Conservation (phyloP, 176 grass and related monocot genomes). For the Cenchrus purpureus region DNA sequence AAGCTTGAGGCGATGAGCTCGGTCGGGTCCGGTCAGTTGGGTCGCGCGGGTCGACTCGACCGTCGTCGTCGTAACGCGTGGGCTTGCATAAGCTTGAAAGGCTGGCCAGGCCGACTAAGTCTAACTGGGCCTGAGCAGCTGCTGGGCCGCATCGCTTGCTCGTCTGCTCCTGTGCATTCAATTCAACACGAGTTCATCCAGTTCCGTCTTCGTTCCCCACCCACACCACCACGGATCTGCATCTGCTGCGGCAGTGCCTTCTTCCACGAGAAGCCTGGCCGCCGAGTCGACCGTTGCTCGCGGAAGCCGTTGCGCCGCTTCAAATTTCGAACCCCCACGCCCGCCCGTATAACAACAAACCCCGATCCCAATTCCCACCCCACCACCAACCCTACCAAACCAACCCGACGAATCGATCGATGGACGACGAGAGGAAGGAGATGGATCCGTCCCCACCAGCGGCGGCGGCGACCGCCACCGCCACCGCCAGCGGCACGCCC, state of each 20-base stretch:
- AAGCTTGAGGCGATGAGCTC: too few species aligned
- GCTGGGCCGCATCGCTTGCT: background rate
- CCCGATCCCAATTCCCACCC: background rate
- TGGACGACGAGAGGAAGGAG: constrained; percentile 58
- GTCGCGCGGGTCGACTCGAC: too few species aligned
- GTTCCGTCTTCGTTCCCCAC: background rate
- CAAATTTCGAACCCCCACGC: constrained; percentile 52
- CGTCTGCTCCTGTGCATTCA: background rate
- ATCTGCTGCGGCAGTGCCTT: too few species aligned
- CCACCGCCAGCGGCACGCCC: constrained; percentile 29
- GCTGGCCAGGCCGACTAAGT: background rate
- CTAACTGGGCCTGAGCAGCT: background rate
- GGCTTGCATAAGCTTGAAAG: too few species aligned
- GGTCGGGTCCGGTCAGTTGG: too few species aligned
- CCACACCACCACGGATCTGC: too few species aligned
- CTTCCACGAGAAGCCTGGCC: too few species aligned
- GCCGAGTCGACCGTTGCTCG: constrained; percentile 45
- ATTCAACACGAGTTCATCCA: constrained; percentile 9
- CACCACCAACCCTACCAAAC: background rate
- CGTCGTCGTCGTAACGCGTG: too few species aligned
- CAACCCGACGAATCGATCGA: background rate
- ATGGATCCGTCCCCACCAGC: constrained; percentile 13
- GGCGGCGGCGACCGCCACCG: background rate
- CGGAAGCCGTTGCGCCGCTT: constrained; percentile 50
- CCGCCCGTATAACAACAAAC: background rate